A percentile compares a stretch with the other conserved stretches of the same genome.
Conservation (phyloP, 306 rosid species). For the Cyclanthera cordifolia region DNA sequence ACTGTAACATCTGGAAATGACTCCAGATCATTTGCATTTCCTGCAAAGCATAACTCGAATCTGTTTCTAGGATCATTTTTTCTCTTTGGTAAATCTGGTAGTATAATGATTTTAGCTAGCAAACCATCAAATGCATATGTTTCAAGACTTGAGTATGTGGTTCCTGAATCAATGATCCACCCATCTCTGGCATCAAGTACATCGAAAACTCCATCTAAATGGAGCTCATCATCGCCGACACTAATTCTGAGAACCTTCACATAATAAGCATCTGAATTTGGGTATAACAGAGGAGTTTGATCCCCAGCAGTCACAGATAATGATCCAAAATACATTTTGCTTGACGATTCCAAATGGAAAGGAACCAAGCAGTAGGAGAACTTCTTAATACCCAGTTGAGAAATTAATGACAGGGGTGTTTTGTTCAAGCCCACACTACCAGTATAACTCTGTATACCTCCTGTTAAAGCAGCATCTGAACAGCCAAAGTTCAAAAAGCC, state of each 20-base stretch:
- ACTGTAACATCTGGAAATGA: constrained; percentile 5
- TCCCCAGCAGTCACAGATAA: constrained; percentile 11
- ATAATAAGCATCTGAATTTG: not conserved
- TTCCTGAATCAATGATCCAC: constrained; percentile 19
- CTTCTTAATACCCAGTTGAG: constrained; percentile 15
- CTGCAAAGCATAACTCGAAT: constrained; percentile 18
- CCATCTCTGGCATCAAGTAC: not conserved
- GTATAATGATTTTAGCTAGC: not conserved
- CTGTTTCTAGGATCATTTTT: not conserved
- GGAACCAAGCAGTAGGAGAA: constrained; percentile 22
- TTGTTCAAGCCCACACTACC: constrained; percentile 17
- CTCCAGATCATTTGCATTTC: constrained; percentile 11
- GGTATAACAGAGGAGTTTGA: constrained; percentile 13
- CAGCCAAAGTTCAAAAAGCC: constrained; percentile 19
- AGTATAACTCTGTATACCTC: not conserved
- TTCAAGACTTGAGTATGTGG: constrained; percentile 6
- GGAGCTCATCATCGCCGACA: not conserved
- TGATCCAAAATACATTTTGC: constrained; percentile 19
- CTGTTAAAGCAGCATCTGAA: constrained; percentile 3
- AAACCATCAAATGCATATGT: constrained; percentile 15
- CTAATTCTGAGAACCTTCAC: constrained; percentile 12
- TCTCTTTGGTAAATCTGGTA: not conserved
- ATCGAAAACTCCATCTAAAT: not conserved
- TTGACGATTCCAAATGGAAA: not conserved
- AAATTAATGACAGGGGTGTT: not conserved